Base-by-base conservation (phyloP, 2,329 filamentous ascomycete species). In the Graphilbum fragrans region DNA sequence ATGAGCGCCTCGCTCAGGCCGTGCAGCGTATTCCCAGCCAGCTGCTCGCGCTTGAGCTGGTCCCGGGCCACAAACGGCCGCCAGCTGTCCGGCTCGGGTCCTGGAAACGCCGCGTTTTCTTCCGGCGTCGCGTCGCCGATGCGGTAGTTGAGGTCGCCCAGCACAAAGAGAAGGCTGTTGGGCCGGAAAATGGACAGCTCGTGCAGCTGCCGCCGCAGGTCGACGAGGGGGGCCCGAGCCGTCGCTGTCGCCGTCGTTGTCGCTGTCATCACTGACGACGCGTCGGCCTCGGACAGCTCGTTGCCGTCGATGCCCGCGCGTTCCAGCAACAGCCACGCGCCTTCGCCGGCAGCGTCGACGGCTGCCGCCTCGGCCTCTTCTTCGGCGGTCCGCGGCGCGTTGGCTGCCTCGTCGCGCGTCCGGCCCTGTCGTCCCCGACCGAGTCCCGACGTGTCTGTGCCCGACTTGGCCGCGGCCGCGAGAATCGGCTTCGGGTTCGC, bases 81-180 rank as follows among this genome's bases (percentile, higher is more conserved):
- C 54, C 75, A 87, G 60, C 90, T 76, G 35, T 72, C 60, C 21
- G 63, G 58, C 52, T 61, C 71, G 52, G 55, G 69, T 65, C 58
- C 80, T 59, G 51, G 92, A 74, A 72, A 86, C 38, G 53, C 66
- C 39, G 84, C 78, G 3, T 67, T 61, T 1, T 72, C 64, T 0
- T 67, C 63, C 1, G 88, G 87, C 0, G 71, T 65, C 1, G 68
- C 70, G 47, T 78, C 72, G 8, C 80, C 77, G 17, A 90, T 93
- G 50, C 92, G 82, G 62, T 98, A 98, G 66, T 98, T 98, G 45
- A 98, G 72, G 58, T 98, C 92, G 20, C 92, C 92, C 1, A 81
- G 82, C 37, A 96, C 69, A 57, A 96, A 94, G 1, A 95, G 67
- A 57, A 94, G 79, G 4, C 79, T 79, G 4, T 70, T 72, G 1